These are phyloP conservation scores for Malus hybrid DNA, from an alignment of 331 rosid genomes.

Conservation along the genomic window DNA sequence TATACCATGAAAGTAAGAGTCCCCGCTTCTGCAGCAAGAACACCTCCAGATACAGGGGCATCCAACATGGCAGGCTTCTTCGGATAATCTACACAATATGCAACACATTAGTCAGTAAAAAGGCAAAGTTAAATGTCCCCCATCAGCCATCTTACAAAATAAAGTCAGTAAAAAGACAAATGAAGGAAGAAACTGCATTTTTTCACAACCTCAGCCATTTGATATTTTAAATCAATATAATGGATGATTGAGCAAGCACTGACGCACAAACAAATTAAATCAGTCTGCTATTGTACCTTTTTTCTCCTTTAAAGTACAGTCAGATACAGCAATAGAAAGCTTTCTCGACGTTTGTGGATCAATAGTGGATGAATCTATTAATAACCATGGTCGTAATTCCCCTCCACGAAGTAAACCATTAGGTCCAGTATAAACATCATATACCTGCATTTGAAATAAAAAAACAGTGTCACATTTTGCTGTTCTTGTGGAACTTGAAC, in stretches of 20 bases:
- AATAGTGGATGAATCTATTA: constrained; percentile 82
- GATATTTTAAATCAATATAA: neutral
- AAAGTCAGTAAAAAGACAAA: neutral
- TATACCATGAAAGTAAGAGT: constrained; percentile 88
- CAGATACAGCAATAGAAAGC: constrained; percentile 56
- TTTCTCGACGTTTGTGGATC: constrained; percentile 87
- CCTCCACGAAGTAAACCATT: constrained; percentile 82
- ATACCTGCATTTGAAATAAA: constrained; percentile 42
- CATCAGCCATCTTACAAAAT: too few relatives aligned
- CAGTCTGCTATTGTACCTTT: constrained; percentile 41
- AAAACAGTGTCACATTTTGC: neutral
- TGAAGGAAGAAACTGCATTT: neutral
- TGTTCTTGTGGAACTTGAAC: neutral
- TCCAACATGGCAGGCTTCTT: constrained; percentile 60
- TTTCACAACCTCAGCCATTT: neutral
- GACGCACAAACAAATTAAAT: constrained; percentile 6
- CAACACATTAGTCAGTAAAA: constrained; percentile 13
- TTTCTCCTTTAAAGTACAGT: constrained; percentile 50
- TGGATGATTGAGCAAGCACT: neutral
- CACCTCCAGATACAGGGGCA: constrained; percentile 97
- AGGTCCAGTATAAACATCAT: constrained; percentile 73
- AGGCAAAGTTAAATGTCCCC: too few relatives aligned
- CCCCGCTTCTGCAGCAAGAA: constrained; percentile 89
- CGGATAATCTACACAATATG: constrained; percentile 35
- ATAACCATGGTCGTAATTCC: constrained; percentile 63